A percentile compares a stretch with the other conserved stretches of the same genome.
Evolutionary conservation across 2,329 filamentous ascomycete species (phyloP).

Genomic region (Colletotrichum spinosum): DNA sequence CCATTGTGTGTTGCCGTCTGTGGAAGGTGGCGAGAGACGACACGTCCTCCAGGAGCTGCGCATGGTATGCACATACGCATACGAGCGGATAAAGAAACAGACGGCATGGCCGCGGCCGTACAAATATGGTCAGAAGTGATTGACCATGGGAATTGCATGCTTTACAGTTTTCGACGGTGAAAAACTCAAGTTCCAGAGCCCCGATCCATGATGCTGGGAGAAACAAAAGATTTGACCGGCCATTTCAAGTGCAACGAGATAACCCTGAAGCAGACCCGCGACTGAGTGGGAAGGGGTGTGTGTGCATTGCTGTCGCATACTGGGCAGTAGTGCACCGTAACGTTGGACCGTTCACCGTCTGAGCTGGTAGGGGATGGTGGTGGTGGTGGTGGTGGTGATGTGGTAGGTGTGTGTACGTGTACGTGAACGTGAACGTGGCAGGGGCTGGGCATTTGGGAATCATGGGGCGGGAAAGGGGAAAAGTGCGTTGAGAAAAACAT

Average conservation of each 20-base stretch:
- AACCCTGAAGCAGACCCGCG: constrained; percentile 13
- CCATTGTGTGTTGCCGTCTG: no score
- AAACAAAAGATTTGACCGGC: constrained; percentile 19
- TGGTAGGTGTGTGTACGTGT: no score
- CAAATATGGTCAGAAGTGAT: constrained; percentile 20
- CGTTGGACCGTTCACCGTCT: constrained; percentile 19
- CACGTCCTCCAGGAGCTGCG: neutral
- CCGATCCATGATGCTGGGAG: constrained; percentile 31
- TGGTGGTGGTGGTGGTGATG: neutral
- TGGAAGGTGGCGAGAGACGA: no score
- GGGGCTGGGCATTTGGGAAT: neutral
- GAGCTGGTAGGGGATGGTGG: neutral
- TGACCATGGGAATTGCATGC: constrained; percentile 24
- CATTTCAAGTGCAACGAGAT: constrained; percentile 21
- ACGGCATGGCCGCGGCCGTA: constrained; percentile 8
- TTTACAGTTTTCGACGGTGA: neutral
- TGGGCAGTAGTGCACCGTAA: constrained; percentile 7
- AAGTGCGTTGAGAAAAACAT: constrained; percentile 34
- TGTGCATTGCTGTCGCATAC: neutral
- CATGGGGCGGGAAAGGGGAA: constrained; percentile 14
- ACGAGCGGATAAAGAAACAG: neutral
- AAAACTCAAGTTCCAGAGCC: constrained; percentile 5
- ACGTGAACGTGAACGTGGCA: no score
- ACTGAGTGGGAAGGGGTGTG: no score
- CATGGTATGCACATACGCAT: constrained; percentile 4